These are phyloP conservation scores for Penicillium vulpinum DNA, from an alignment of 2,329 filamentous ascomycete species.

Conservation along the genomic window DNA sequence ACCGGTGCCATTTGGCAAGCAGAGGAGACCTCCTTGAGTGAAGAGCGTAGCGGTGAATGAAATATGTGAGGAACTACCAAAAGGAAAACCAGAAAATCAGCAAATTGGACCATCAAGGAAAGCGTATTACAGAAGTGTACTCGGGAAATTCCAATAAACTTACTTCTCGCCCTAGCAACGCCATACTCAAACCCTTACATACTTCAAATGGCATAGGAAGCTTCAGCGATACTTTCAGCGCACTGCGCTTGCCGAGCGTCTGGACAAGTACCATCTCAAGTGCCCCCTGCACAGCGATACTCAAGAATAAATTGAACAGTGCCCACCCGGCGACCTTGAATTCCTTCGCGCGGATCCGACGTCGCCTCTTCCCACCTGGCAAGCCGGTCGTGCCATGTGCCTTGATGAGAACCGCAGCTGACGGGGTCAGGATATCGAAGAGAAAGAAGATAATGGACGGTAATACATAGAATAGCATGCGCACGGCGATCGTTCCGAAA, in stretches of 20 bases:
- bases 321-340: constrained; percentile 56
- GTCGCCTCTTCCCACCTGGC: constrained; percentile 42
- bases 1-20: constrained; percentile 54
- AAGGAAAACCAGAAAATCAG: constrained; percentile 4
- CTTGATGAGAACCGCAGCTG: constrained; percentile 68
- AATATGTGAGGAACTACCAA: constrained; percentile 53
- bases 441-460: constrained; percentile 71
- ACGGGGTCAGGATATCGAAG: constrained; percentile 71
- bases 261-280: constrained; percentile 58
- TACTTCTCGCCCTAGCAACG: constrained; percentile 60
- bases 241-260: constrained; percentile 54
- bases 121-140: neutral
- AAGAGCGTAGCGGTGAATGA: constrained; percentile 70
- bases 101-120: neutral
- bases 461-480: constrained; percentile 68
- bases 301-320: constrained; percentile 56
- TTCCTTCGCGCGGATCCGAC: constrained; percentile 43
- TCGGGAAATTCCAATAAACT: constrained; percentile 13
- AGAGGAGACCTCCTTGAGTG: constrained; percentile 57
- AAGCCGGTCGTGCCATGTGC: constrained; percentile 58
- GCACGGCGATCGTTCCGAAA: constrained; percentile 66
- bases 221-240: constrained; percentile 58
- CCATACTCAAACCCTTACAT: constrained; percentile 54
- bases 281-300: constrained; percentile 54
- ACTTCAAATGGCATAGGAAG: constrained; percentile 65